phyloP scores from a whole-genome alignment of 257 asterid genomes.

The Linderniella brevidens region DNA sequence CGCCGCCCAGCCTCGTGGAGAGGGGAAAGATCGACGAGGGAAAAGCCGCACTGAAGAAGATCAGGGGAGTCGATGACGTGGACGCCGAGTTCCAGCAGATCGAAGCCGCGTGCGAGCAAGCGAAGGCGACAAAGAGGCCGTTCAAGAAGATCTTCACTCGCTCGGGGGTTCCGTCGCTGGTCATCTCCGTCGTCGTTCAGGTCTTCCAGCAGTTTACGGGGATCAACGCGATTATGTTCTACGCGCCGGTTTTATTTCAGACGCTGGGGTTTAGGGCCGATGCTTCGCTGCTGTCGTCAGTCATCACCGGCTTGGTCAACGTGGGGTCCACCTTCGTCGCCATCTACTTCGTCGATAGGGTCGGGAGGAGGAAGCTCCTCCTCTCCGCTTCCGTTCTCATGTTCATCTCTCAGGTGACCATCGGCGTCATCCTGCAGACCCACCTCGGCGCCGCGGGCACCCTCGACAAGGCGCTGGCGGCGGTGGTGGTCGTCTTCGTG shows the following conservation, averaged over 20 bases:
- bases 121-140: constrained; percentile 70
- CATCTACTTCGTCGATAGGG: constrained; percentile 62
- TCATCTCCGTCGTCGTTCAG: constrained; percentile 64
- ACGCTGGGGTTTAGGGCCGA: constrained; percentile 63
- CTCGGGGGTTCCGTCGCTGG: constrained; percentile 50
- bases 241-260: constrained; percentile 67
- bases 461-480: constrained; percentile 39
- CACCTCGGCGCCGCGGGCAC: constrained; percentile 39
- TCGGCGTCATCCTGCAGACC: constrained; percentile 42
- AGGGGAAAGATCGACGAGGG: constrained; percentile 66
- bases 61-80: constrained; percentile 58
- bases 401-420: constrained; percentile 49
- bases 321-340: constrained; percentile 61
- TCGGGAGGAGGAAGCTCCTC: constrained; percentile 46
- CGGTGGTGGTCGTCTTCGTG: constrained; percentile 50
- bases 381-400: constrained; percentile 78
- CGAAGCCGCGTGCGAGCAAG: constrained; percentile 60
- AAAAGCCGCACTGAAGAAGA: constrained; percentile 42
- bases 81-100: constrained; percentile 69
- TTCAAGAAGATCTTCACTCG: constrained; percentile 65
- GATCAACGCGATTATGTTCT: constrained; percentile 85
- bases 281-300: constrained; percentile 64
- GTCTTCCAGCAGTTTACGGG: constrained; percentile 89
- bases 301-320: constrained; percentile 71
- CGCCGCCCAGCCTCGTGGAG: constrained; percentile 74